A percentile compares a stretch with the other conserved stretches of the same genome.
phyloP scores from a whole-genome alignment of 2,329 filamentous ascomycete genomes.

The Xylaria sp. region DNA sequence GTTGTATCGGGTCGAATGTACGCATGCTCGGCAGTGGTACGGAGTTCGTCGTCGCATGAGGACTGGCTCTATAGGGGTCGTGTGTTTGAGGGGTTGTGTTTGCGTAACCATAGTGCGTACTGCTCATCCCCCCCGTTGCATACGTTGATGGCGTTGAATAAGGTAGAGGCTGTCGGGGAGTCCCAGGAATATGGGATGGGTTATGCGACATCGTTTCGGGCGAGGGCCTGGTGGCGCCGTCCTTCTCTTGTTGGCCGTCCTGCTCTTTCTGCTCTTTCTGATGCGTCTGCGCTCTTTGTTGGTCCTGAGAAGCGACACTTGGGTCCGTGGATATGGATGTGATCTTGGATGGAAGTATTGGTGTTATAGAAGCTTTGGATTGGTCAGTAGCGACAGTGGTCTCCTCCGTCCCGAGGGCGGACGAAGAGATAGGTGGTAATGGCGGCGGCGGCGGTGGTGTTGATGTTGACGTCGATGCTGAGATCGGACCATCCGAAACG shows the following conservation, averaged over 20 bases:
- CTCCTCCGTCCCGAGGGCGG: constrained; percentile 22
- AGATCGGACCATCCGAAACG: constrained; percentile 29
- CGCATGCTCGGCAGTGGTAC: constrained; percentile 52
- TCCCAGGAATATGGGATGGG: constrained; percentile 37
- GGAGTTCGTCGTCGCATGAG: constrained; percentile 38
- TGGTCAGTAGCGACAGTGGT: constrained; percentile 29
- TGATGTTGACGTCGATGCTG: constrained; percentile 30
- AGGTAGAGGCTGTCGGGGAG: constrained; percentile 36
- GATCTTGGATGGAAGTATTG: constrained; percentile 25
- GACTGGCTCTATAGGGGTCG: constrained; percentile 46
- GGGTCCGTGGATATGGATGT: constrained; percentile 26
- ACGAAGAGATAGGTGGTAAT: constrained; percentile 22
- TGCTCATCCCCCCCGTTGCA: constrained; percentile 36
- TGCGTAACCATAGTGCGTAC: constrained; percentile 41
- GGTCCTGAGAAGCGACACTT: constrained; percentile 26
- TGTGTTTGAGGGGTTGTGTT: constrained; percentile 33
- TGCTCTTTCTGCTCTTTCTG: constrained; percentile 28
- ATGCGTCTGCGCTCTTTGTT: constrained; percentile 18
- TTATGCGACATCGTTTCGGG: constrained; percentile 42
- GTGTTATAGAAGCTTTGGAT: constrained; percentile 12
- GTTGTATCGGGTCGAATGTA: constrained; percentile 47
- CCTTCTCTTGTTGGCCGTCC: constrained; percentile 27
- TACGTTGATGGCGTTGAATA: constrained; percentile 40
- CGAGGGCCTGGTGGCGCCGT: constrained; percentile 31
- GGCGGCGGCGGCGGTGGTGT: constrained; percentile 29